Base-by-base conservation (phyloP, 169 alveolate species). In the Cryptosporidium felis region DNA sequence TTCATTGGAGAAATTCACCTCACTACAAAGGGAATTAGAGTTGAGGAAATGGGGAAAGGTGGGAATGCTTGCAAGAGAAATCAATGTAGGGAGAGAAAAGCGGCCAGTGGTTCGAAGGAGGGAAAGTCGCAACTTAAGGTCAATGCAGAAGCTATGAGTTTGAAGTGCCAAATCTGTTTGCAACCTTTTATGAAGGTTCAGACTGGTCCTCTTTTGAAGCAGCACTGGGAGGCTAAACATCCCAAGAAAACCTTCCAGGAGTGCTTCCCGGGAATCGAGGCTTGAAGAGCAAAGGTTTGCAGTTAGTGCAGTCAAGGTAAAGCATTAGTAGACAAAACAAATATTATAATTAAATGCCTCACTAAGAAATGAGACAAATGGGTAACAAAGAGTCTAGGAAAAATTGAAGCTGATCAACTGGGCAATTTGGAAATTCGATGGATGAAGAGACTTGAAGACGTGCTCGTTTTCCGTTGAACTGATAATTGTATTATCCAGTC, bases 221-320 rank as follows among this genome's bases (percentile, higher is more conserved):
- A 74, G 32, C 85, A 74, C 18, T 74, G 85, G 85, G 85, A 74
- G n/a, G 85, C 85, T 18, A 74, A 74, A 53, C 85, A 74, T 53
- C 85, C 85, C 5, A 74, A 74, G 44, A 74, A 56, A 28, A 36
- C 58, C 4, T 74, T 74, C 41, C 44, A 74, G 5, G 85, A 74
- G 28, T 74, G 85, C 21, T 74, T 74, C n/a, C 85, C 85, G 18
- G 85, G 40, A 3, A 56, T 74, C 2, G 63, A 56, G 2, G 45
- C 32, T 56, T 56, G 21, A 56, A n/a, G n/a, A n/a, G n/a, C n/a
- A n/a, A n/a, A n/a, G n/a, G n/a, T n/a, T n/a, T n/a, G n/a, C n/a
- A n/a, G n/a, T n/a, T n/a, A n/a, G n/a, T n/a, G n/a, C n/a, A n/a
- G n/a, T n/a, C n/a, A n/a, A n/a, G n/a, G n/a, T n/a, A n/a, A n/a